Evolutionary conservation across 1,284 basidiomycete species (phyloP).

Genomic region (Ceratobasidium sp.): DNA sequence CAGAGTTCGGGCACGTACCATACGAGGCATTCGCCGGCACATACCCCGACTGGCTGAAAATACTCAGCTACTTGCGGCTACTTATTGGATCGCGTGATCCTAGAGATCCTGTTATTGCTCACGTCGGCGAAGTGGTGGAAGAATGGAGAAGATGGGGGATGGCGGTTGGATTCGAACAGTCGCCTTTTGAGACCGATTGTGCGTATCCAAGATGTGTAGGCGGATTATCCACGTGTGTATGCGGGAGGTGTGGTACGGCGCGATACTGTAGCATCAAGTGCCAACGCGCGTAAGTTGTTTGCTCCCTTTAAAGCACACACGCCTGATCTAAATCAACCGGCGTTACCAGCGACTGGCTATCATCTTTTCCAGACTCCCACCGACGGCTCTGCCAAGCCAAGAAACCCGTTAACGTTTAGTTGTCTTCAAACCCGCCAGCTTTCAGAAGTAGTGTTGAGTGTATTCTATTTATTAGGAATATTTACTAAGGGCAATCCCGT

Average conservation of each 20-base stretch:
- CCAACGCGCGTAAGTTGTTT: slow-evolving; percentile 1
- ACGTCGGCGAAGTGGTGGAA: neutral
- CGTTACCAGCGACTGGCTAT: slow-evolving; percentile 2
- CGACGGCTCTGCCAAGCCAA: neutral
- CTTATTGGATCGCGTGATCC: neutral
- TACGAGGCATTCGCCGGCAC: slow-evolving; percentile 8
- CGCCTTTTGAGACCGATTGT: slow-evolving; percentile 1
- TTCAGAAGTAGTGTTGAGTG: too few species aligned
- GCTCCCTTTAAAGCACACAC: neutral
- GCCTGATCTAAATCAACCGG: neutral
- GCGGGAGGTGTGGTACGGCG: slow-evolving; percentile 3
- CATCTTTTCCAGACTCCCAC: neutral
- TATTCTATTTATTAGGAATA: too few species aligned
- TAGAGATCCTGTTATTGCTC: neutral
- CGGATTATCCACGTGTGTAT: slow-evolving; percentile 2
- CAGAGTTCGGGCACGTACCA: neutral
- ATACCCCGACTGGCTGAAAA: slow-evolving; percentile 21
- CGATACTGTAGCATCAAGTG: neutral
- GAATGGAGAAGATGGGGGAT: neutral
- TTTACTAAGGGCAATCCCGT: too few species aligned
- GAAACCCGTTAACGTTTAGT: neutral
- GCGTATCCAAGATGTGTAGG: slow-evolving; percentile 4
- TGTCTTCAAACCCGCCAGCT: too few species aligned
- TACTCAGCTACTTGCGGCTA: slow-evolving; percentile 5
- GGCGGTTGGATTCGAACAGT: slow-evolving; percentile 10